Conservation (phyloP, 352 stramenopile species). For the Thalassiosira pacifica region DNA sequence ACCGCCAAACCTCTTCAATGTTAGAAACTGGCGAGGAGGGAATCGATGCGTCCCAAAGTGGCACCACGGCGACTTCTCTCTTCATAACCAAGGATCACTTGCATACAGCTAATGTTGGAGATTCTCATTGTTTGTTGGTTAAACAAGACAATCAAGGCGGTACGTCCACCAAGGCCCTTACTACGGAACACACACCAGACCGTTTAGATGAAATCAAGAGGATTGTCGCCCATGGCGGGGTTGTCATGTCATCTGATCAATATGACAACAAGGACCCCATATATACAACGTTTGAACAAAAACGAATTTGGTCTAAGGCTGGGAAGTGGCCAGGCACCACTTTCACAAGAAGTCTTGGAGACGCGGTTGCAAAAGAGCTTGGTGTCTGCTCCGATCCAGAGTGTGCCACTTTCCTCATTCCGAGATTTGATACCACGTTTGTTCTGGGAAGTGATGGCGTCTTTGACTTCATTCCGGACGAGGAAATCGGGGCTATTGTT, state of each 20-base stretch:
- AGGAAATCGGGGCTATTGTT: slow-evolving; percentile 91
- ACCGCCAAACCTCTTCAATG: slow-evolving; percentile 1
- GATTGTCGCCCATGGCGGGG: slow-evolving; percentile 81
- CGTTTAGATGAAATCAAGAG: slow-evolving; percentile 91
- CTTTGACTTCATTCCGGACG: slow-evolving; percentile 93
- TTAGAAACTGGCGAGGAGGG: slow-evolving; percentile 19
- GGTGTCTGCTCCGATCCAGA: slow-evolving; percentile 49
- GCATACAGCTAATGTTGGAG: slow-evolving; percentile 93
- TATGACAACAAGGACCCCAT: slow-evolving; percentile 89
- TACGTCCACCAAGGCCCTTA: slow-evolving; percentile 62
- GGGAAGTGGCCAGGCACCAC: slow-evolving; percentile 65
- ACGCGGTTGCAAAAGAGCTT: slow-evolving; percentile 63
- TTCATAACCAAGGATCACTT: slow-evolving; percentile 91
- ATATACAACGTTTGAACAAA: slow-evolving; percentile 86
- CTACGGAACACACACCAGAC: slow-evolving; percentile 91
- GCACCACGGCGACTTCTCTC: slow-evolving; percentile 92
- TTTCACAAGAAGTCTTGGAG: slow-evolving; percentile 84
- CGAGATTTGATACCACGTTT: slow-evolving; percentile 83
- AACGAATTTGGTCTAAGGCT: slow-evolving; percentile 93
- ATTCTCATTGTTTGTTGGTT: slow-evolving; percentile 33
- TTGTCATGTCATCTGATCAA: slow-evolving; percentile 92
- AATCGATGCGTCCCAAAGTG: slow-evolving; percentile 91
- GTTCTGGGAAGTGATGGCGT: slow-evolving; percentile 93
- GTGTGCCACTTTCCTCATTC: background rate
- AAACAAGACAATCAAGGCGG: slow-evolving; percentile 6